phyloP scores from a whole-genome alignment of 108 stramenopile genomes.

The Skeletonema marinoi region DNA sequence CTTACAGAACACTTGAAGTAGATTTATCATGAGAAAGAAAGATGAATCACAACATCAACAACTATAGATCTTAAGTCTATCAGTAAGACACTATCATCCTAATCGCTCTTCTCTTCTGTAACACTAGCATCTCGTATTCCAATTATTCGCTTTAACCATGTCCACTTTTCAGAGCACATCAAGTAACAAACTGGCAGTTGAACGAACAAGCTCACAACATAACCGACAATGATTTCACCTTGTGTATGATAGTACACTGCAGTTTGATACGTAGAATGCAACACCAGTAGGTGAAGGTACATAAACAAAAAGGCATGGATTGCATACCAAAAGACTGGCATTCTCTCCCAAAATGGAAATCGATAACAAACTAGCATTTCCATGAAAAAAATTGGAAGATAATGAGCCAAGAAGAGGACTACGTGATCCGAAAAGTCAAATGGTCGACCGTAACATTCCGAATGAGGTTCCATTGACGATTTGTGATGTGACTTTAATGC shows the following conservation, averaged over 20 bases:
- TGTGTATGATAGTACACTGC: conserved; percentile 78
- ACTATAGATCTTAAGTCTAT: not conserved
- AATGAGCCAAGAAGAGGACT: conserved; percentile 81
- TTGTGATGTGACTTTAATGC: conserved; percentile 48
- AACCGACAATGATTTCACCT: conserved; percentile 70
- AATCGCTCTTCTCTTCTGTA: conserved; percentile 14
- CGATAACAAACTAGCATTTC: conserved; percentile 61
- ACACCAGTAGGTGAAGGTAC: conserved; percentile 71
- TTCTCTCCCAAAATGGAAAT: conserved; percentile 53
- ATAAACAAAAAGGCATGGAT: conserved; percentile 47
- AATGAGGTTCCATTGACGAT: conserved; percentile 24
- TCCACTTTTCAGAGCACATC: conserved; percentile 37
- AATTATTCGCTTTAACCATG: conserved; percentile 6
- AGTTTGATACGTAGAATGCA: conserved; percentile 68
- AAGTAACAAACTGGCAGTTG: conserved; percentile 65
- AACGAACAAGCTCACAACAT: conserved; percentile 62
- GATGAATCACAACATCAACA: not conserved
- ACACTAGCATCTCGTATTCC: conserved; percentile 18
- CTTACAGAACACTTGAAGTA: conserved; percentile 43
- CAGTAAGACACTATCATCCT: not conserved
- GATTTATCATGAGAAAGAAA: conserved; percentile 5
- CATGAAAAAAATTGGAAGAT: conserved; percentile 64
- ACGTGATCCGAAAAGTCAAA: conserved; percentile 91
- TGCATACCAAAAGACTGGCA: conserved; percentile 10
- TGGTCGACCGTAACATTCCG: conserved; percentile 60